phyloP scores from a whole-genome alignment of 371 early-diverging fungal genomes.

The Mucor ambiguus region DNA sequence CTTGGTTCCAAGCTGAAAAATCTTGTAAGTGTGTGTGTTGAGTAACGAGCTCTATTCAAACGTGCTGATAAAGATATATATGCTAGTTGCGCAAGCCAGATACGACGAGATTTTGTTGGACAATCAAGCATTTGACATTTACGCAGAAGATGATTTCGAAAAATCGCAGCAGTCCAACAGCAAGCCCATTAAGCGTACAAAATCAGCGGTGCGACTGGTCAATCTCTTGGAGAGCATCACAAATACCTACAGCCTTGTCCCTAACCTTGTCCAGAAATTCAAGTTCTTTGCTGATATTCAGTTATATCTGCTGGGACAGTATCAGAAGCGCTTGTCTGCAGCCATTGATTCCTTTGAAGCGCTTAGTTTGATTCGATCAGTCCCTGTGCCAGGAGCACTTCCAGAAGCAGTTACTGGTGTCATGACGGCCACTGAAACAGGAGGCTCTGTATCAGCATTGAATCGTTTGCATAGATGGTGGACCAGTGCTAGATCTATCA shows the following conservation, averaged over 20 bases:
- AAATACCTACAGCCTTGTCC: slow-evolving; percentile 48
- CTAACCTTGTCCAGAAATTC: slow-evolving; percentile 38
- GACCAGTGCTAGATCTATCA: slow-evolving; percentile 48
- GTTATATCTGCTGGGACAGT: slow-evolving; percentile 49
- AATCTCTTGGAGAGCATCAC: slow-evolving; percentile 65
- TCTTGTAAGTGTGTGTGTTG: slow-evolving; percentile 50
- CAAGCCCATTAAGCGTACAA: slow-evolving; percentile 29
- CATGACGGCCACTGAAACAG: slow-evolving; percentile 38
- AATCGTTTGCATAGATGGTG: slow-evolving; percentile 56
- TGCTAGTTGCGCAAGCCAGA: slow-evolving; percentile 49
- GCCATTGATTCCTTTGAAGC: slow-evolving; percentile 59
- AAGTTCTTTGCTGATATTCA: slow-evolving; percentile 59
- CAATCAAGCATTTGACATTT: slow-evolving; percentile 63
- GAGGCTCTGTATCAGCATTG: slow-evolving; percentile 44
- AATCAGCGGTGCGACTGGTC: slow-evolving; percentile 60
- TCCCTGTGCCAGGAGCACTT: slow-evolving; percentile 53
- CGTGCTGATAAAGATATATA: too few species aligned
- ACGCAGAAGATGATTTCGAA: slow-evolving; percentile 45
- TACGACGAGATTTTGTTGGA: slow-evolving; percentile 66
- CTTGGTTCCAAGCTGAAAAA: slow-evolving; percentile 77
- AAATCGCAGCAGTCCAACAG: slow-evolving; percentile 17
- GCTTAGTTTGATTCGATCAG: slow-evolving; percentile 47
- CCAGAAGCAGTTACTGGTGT: slow-evolving; percentile 56
- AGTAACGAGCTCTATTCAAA: not conserved
- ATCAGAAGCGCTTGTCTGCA: slow-evolving; percentile 47